Conservation (phyloP, 2,329 filamentous ascomycete genomes). For the Fusarium nisikadoi region DNA sequence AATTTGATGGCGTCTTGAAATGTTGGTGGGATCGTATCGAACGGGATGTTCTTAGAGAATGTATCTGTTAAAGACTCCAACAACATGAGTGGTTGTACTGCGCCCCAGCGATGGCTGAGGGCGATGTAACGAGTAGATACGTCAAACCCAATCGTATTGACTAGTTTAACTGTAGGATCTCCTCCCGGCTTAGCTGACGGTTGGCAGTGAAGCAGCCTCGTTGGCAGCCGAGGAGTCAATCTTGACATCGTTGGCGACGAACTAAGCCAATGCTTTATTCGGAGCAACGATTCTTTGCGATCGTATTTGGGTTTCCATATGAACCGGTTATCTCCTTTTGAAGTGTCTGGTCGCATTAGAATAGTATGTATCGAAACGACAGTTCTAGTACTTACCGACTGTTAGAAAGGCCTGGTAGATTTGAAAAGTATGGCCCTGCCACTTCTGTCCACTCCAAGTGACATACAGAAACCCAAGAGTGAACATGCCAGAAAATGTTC, state of each 20-base stretch:
- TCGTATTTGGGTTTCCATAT: slow-evolving; percentile 22
- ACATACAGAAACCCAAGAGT: slow-evolving; percentile 10
- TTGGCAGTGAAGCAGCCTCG: slow-evolving; percentile 22
- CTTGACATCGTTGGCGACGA: neutral
- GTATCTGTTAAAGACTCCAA: neutral
- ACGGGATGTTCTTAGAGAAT: slow-evolving; percentile 13
- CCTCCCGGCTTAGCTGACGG: neutral
- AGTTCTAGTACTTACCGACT: slow-evolving; percentile 4
- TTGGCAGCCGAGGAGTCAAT: slow-evolving; percentile 15
- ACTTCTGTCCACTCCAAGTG: neutral
- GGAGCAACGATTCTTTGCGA: slow-evolving; percentile 17
- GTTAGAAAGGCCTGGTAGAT: slow-evolving; percentile 5
- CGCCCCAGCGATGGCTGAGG: slow-evolving; percentile 35
- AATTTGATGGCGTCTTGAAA: slow-evolving; percentile 32
- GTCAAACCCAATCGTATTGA: neutral
- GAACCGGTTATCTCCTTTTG: neutral
- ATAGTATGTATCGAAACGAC: accelerated
- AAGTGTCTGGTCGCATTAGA: slow-evolving; percentile 3
- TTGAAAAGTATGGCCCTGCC: neutral
- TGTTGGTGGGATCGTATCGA: slow-evolving; percentile 20
- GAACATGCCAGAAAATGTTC: slow-evolving; percentile 3
- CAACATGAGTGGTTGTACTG: slow-evolving; percentile 23
- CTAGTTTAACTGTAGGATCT: slow-evolving; percentile 4
- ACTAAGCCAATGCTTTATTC: slow-evolving; percentile 21
- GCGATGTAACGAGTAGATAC: slow-evolving; percentile 21